Conservation (phyloP, 768 basidiomycete species). For the Suillus fuscotomentosus region DNA sequence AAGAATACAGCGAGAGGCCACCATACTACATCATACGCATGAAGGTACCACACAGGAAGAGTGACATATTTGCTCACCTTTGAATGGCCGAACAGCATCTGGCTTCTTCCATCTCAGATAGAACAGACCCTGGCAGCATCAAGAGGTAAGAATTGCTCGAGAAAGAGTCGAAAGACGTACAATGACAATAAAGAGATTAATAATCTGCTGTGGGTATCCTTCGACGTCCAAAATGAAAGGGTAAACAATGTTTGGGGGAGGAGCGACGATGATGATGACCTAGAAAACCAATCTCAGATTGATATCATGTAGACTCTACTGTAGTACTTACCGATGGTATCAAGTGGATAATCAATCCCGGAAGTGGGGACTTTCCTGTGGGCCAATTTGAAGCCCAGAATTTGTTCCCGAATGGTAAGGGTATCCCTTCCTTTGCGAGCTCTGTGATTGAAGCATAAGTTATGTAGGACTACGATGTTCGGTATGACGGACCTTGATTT, state of each 20-base stretch:
- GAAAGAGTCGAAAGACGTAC: conserved; percentile 30
- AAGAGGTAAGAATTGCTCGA: background rate
- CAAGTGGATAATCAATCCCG: conserved; percentile 54
- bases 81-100: conserved; percentile 48
- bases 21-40: conserved; percentile 41
- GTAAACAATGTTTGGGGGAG: conserved; percentile 52
- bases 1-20: conserved; percentile 54
- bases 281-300: conserved; percentile 39
- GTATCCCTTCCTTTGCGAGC: conserved; percentile 62
- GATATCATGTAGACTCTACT: background rate
- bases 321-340: conserved; percentile 44
- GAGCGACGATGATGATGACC: conserved; percentile 55
- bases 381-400: conserved; percentile 68
- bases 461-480: background rate
- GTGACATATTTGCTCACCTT: conserved; percentile 29
- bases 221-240: conserved; percentile 63
- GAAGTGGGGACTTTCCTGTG: conserved; percentile 53
- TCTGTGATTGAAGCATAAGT: conserved; percentile 28
- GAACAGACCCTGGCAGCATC: conserved; percentile 44
- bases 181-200: conserved; percentile 54
- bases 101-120: conserved; percentile 55
- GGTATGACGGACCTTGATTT: conserved; percentile 42
- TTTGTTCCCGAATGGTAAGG: conserved; percentile 54
- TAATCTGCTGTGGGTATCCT: conserved; percentile 48
- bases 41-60: background rate